Percentiles rank a stretch among this genome's conserved stretches.
Evolutionary conservation across 2,329 filamentous ascomycete species (phyloP).

Genomic region (Biscogniauxia sp.): DNA sequence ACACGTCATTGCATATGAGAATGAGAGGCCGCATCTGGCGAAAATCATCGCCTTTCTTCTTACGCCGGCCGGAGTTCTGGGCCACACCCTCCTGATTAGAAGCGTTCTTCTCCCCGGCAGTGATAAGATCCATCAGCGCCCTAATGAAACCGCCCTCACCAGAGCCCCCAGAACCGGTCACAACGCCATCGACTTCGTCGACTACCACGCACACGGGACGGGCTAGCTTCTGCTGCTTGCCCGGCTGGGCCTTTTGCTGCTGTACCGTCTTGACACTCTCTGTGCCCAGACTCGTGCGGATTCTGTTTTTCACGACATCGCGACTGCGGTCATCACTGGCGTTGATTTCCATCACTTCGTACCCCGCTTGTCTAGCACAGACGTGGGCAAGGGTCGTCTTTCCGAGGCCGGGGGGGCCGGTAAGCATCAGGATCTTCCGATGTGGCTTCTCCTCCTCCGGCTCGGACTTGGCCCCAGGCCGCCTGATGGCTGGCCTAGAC

Average conservation of each 20-base stretch:
- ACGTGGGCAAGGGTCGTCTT: conserved; percentile 97
- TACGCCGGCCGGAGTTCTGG: conserved; percentile 44
- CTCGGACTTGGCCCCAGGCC: conserved; percentile 44
- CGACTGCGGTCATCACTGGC: conserved; percentile 91
- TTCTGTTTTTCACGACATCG: conserved; percentile 86
- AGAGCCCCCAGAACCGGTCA: conserved; percentile 70
- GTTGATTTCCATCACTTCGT: conserved; percentile 96
- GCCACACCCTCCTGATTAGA: conserved; percentile 30
- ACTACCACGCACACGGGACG: conserved; percentile 91
- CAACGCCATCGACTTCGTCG: conserved; percentile 94
- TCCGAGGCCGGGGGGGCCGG: conserved; percentile 87
- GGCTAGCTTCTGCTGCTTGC: conserved; percentile 65
- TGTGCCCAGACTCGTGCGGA: conserved; percentile 87
- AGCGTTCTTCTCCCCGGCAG: conserved; percentile 80
- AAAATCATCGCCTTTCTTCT: conserved; percentile 83
- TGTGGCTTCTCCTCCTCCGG: conserved; percentile 72
- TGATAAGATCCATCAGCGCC: conserved; percentile 85
- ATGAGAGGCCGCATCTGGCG: conserved; percentile 83
- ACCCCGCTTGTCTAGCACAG: conserved; percentile 90
- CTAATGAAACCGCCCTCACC: conserved; percentile 95
- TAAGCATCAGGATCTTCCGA: conserved; percentile 84
- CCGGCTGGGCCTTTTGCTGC: conserved; percentile 51
- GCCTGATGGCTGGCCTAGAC: conserved; percentile 47
- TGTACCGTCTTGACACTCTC: conserved; percentile 83
- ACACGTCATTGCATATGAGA: conserved; percentile 95